Evolutionary conservation across 768 basidiomycete species (phyloP), one percentile per base, ranked within the genome.

Genomic region (Mycena capillaripes): DNA sequence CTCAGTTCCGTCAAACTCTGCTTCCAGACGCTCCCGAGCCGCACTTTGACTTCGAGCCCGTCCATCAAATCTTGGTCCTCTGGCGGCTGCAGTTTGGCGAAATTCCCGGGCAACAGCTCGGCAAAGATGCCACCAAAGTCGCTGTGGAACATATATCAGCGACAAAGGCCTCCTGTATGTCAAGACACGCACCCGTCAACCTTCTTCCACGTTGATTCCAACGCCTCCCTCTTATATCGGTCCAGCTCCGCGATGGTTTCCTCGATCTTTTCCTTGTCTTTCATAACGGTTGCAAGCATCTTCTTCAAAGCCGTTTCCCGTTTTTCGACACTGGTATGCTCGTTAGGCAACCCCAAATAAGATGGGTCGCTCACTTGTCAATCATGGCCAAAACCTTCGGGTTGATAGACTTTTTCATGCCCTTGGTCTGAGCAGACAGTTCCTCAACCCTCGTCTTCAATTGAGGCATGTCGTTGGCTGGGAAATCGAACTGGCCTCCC

Each of bases 121-220:
- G 92, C 96, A 79, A 99, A 99, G 80, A 99, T 99, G 12, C 89
- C 91, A 10, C 98, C 98, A 79, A 99, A 99, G 82, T 99, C 97
- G 44, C 97, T 97, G 78, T 11, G n/a, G 55, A n/a, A 27, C 21
- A 59, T 4, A 70, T 32, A 75, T 34, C 29, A n/a, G 61, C 19
- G 46, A 23, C 55, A 61, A 63, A 25, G 21, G 40, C 21, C 2
- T 25, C 27, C 64, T 48, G 53, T 36, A 11, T 50, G 42, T 29
- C n/a, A n/a, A 19, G 1, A 25, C 4, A 84, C 93, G 76, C 78
- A 97, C 97, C 87, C 89, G 79, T 95, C 93, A 76, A 99, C 98
- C 79, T 97, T 97, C 77, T 93, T 91, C 97, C 98, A 99, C 0
- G 97, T 98, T 83, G 93, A 97, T 81, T 91, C 90, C 61, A 99